These are phyloP conservation scores for Kentomonas sorsogonicus DNA, from an alignment of 208 protist genomes.

Conservation along the genomic window DNA sequence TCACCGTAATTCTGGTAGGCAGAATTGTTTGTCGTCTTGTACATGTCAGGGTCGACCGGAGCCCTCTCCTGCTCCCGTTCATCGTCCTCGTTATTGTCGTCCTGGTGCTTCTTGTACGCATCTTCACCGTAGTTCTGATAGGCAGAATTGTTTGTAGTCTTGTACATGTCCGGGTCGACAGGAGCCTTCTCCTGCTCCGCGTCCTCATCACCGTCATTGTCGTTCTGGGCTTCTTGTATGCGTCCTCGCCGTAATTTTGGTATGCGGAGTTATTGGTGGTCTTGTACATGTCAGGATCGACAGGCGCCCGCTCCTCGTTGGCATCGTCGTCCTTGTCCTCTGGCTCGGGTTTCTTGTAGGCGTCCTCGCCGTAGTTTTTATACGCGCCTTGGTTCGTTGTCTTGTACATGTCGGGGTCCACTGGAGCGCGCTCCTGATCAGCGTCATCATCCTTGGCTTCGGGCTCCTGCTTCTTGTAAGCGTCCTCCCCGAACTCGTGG, in stretches of 20 bases:
- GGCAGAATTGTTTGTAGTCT: slow-evolving; percentile 20
- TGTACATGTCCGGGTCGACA: slow-evolving; percentile 35
- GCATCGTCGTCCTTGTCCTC: slow-evolving; percentile 1
- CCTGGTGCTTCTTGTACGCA: slow-evolving; percentile 8
- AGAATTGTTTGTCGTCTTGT: slow-evolving; percentile 24
- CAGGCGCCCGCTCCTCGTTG: background rate
- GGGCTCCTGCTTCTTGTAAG: slow-evolving; percentile 18
- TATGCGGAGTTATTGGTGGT: slow-evolving; percentile 28
- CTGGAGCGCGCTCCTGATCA: slow-evolving; percentile 11
- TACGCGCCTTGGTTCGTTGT: slow-evolving; percentile 26
- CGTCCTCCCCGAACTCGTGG: slow-evolving; percentile 15
- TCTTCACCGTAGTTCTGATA: too few relatives aligned
- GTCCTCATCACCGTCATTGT: slow-evolving; percentile 4
- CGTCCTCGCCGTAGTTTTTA: slow-evolving; percentile 14
- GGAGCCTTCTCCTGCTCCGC: slow-evolving; percentile 8
- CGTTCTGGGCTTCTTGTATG: slow-evolving; percentile 20
- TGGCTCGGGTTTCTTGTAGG: slow-evolving; percentile 1
- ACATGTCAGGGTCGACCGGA: slow-evolving; percentile 30
- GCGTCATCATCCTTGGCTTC: background rate
- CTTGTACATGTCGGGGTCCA: slow-evolving; percentile 43
- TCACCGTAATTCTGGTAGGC: too few relatives aligned
- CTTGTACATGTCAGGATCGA: slow-evolving; percentile 42
- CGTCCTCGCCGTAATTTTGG: slow-evolving; percentile 15
- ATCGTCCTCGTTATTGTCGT: background rate
- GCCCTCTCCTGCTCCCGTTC: slow-evolving; percentile 6